Conservation (phyloP, 306 rosid species). For the Cucurbita pepo region DNA sequence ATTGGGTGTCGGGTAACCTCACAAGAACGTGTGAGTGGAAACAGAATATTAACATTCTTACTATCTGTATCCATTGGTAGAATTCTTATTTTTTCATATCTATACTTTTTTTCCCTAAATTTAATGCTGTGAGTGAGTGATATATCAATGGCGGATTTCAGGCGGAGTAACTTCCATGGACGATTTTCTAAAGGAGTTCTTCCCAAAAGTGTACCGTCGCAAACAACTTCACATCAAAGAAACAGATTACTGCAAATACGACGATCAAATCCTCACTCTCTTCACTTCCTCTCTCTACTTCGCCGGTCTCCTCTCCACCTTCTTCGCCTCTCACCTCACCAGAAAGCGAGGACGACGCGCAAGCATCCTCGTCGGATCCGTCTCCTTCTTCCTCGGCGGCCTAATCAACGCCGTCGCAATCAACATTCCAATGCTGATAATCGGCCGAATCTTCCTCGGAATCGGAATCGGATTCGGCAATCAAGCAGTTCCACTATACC, state of each 20-base stretch:
- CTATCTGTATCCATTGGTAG: too few species aligned
- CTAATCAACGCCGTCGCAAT: conserved; percentile 55
- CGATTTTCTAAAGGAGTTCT: conserved; percentile 57
- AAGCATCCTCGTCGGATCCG: conserved; percentile 68
- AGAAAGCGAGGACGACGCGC: conserved; percentile 59
- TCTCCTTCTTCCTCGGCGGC: conserved; percentile 68
- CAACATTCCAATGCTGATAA: conserved; percentile 63
- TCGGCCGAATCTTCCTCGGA: conserved; percentile 68
- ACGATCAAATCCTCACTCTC: conserved; percentile 66
- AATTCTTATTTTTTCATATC: too few species aligned
- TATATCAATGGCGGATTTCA: conserved; percentile 8
- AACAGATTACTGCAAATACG: conserved; percentile 80
- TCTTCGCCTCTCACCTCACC: conserved; percentile 61
- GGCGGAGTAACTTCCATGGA: conserved; percentile 97
- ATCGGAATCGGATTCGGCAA: conserved; percentile 86
- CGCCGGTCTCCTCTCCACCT: conserved; percentile 71
- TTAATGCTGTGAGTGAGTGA: too few species aligned
- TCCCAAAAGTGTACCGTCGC: conserved; percentile 51
- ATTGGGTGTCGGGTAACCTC: too few species aligned
- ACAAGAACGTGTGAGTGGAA: too few species aligned
- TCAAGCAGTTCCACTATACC: conserved; percentile 84
- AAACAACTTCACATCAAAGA: conserved; percentile 49
- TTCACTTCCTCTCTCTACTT: conserved; percentile 89
- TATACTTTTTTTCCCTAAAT: too few species aligned
- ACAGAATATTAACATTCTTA: too few species aligned